These are phyloP conservation scores for Oenanthe sinensis DNA, from an alignment of 129 eudicot genomes.

Conservation along the genomic window DNA sequence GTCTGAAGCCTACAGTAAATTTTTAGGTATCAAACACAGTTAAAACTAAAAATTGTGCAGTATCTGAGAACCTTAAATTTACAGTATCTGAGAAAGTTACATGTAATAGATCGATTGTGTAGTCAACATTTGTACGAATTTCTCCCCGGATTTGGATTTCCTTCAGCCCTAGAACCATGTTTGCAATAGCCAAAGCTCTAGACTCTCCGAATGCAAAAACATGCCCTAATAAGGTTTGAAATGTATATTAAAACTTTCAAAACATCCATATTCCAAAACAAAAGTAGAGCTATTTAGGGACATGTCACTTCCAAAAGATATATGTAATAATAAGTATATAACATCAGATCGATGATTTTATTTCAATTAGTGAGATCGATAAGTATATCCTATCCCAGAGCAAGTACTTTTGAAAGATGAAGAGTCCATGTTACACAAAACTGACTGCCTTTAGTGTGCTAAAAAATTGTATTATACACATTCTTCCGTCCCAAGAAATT, in stretches of 20 bases:
- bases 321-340: background rate
- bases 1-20: slow-evolving; percentile 65
- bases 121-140: slow-evolving; percentile 98
- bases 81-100: slow-evolving; percentile 34
- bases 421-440: background rate
- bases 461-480: background rate
- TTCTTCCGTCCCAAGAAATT: background rate
- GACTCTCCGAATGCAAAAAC: slow-evolving; percentile 98
- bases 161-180: slow-evolving; percentile 97
- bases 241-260: background rate
- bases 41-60: background rate
- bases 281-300: background rate
- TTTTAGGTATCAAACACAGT: slow-evolving; percentile 1
- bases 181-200: slow-evolving; percentile 88
- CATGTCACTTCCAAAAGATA: background rate
- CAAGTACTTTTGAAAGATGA: background rate
- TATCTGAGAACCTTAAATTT: background rate
- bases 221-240: slow-evolving; percentile 47
- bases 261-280: background rate
- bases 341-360: background rate
- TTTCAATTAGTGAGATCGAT: background rate
- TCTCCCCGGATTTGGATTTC: slow-evolving; percentile 98
- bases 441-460: background rate
- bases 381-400: background rate
- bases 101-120: slow-evolving; percentile 86